Conservation (phyloP, 2,329 filamentous ascomycete species). For the Trichoderma brevicompactum region DNA sequence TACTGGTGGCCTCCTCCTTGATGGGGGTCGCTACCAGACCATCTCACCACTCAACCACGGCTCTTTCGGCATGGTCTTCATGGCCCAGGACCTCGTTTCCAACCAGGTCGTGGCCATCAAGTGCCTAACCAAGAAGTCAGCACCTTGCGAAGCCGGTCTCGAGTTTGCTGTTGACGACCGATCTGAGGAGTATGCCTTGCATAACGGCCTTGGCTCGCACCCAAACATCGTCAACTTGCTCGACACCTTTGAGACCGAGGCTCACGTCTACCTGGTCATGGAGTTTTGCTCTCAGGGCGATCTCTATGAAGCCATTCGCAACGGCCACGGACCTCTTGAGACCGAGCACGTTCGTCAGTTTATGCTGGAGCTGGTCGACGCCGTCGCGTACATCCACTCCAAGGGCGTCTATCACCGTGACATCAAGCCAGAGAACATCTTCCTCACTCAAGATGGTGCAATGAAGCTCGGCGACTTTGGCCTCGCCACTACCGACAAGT, state of each 20-base stretch:
- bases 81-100: constrained; percentile 79
- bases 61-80: constrained; percentile 98
- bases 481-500: constrained; percentile 83
- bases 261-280: constrained; percentile 88
- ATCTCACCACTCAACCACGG: constrained; percentile 96
- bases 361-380: constrained; percentile 91
- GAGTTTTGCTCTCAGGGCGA: constrained; percentile 96
- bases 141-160: constrained; percentile 61
- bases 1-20: constrained; percentile 76
- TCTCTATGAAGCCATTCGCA: constrained; percentile 94
- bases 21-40: constrained; percentile 81
- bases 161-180: constrained; percentile 79
- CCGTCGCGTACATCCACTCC: constrained; percentile 86
- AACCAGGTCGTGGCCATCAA: constrained; percentile 90
- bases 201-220: constrained; percentile 77
- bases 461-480: constrained; percentile 99
- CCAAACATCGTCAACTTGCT: constrained; percentile 93
- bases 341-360: constrained; percentile 97
- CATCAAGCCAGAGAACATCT: constrained; percentile 99
- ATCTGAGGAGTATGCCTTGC: constrained; percentile 79
- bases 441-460: constrained; percentile 79
- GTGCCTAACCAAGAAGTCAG: constrained; percentile 83
- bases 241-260: constrained; percentile 87
- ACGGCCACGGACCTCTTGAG: constrained; percentile 83
- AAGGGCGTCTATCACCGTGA: constrained; percentile 95